Percentiles rank a stretch among this genome's conserved stretches.
These are phyloP conservation scores for Acacia concinna DNA, from an alignment of 331 rosid genomes.

Conservation along the genomic window DNA sequence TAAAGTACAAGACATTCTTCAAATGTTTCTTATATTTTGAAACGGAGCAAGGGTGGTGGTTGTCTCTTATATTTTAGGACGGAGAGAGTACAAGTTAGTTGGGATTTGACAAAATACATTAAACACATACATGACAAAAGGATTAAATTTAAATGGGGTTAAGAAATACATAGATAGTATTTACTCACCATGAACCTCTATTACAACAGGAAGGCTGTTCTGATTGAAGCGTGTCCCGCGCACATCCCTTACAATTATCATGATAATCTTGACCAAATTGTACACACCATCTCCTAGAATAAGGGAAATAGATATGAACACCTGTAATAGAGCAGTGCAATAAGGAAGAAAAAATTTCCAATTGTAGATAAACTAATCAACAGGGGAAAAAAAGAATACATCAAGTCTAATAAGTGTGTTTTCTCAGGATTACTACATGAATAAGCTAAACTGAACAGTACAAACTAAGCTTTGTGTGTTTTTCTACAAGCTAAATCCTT, in stretches of 20 bases:
- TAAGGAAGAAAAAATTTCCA: neutral
- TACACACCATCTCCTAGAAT: conserved; percentile 90
- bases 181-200: conserved; percentile 59
- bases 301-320: conserved; percentile 82
- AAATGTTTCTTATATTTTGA: too few relatives aligned
- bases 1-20: too few relatives aligned
- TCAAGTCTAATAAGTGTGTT: neutral
- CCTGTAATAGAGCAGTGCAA: conserved; percentile 52
- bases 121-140: neutral
- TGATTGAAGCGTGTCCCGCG: conserved; percentile 51
- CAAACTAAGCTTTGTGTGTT: neutral
- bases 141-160: neutral
- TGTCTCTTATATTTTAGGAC: too few relatives aligned
- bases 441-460: conserved; percentile 12
- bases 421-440: conserved; percentile 15
- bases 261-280: conserved; percentile 71
- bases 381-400: neutral
- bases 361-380: conserved; percentile 2
- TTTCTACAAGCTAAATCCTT: neutral
- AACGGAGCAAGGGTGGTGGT: too few relatives aligned
- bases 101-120: neutral
- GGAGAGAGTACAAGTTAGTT: too few relatives aligned
- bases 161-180: conserved; percentile 1
- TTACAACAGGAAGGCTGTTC: conserved; percentile 58
- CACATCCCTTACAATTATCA: conserved; percentile 62